Evolutionary conservation across 108 stramenopile species (phyloP), one percentile per base, ranked within the genome.

Genomic region (Hondaea fermentalgiana): DNA sequence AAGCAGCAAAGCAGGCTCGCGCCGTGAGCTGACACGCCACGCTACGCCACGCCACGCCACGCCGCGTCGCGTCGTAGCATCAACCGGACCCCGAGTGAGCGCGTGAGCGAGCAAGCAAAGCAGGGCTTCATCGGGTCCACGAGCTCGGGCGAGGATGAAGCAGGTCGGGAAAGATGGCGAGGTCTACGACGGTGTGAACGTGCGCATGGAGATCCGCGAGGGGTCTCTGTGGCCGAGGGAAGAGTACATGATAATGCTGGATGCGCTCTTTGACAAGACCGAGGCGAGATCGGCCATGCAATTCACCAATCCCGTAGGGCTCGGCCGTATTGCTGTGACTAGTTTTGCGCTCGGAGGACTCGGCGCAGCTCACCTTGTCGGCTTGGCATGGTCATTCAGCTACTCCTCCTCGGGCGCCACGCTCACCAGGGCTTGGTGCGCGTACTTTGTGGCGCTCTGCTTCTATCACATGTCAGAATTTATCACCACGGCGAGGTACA

Each of bases 391-490:
- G 6, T 5, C n/a, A 23, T 28, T 87, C 23, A 19, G 4, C 29
- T 25, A 10, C 44, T 8, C 35, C 0, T 23, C 64, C 8, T 14
- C 49, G 28, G 51, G 28, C 8, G 51, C 45, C 6, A 8, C 60
- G 35, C 10, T 42, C n/a, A 23, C 88, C 29, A 25, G 57, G 47
- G n/a, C 5, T 60, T 96, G 96, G 96, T 94, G 92, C 58, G 87
- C 93, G n/a, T 96, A 97, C 89, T 89, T 94, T 8, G 60, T 93
- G 23, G 60, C 89, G 53, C 76, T 98, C 42, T 93, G 94, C 69
- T 60, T 72, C 53, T 98, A 97, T 92, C 97, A 98, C 90, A 89
- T 95, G 57, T 87, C 91, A 44, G 97, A 98, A 93, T 98, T 96
- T 92, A 93, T 96, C 42, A 88, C 92, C 5, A 97, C 96, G 10